A percentile compares a stretch with the other conserved stretches of the same genome.
Conservation (phyloP, 2,329 filamentous ascomycete species). For the Diaporthe caulivora region DNA sequence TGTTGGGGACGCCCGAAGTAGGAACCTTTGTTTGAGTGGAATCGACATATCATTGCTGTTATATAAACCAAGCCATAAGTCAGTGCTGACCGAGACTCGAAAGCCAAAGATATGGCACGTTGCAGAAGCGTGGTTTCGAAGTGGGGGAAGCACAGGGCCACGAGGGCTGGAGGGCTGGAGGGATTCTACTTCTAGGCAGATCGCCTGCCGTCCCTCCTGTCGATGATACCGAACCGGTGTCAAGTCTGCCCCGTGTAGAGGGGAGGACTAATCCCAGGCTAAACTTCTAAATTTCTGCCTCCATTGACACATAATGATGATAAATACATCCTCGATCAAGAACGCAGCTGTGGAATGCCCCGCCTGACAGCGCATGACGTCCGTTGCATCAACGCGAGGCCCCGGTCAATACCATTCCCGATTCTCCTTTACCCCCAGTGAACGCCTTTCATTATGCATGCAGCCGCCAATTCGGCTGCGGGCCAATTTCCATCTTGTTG, state of each 20-base stretch:
- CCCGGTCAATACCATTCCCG: conserved; percentile 19
- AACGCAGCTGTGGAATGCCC: conserved; percentile 9
- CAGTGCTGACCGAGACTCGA: conserved; percentile 9
- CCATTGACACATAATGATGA: conserved; percentile 33
- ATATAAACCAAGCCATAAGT: conserved; percentile 12
- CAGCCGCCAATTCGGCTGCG: conserved; percentile 6
- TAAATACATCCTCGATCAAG: conserved; percentile 34
- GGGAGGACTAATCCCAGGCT: neutral
- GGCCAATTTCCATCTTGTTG: conserved; percentile 5
- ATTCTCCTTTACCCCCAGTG: conserved; percentile 26
- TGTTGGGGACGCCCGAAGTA: neutral
- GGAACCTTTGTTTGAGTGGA: conserved; percentile 6
- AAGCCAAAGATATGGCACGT: neutral
- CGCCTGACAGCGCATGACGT: conserved; percentile 25
- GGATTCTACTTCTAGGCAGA: conserved; percentile 8
- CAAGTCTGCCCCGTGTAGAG: conserved; percentile 6
- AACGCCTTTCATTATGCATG: conserved; percentile 41
- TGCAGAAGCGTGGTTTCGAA: conserved; percentile 20
- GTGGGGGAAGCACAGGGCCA: neutral
- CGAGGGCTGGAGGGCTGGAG: neutral
- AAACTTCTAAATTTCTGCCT: conserved; percentile 24
- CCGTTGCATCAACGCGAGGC: conserved; percentile 15
- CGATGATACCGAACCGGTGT: conserved; percentile 32
- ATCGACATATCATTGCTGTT: neutral
- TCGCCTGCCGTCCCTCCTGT: conserved; percentile 19